Conservation (phyloP, 805 yeast species). For the Saturnispora diversa region DNA sequence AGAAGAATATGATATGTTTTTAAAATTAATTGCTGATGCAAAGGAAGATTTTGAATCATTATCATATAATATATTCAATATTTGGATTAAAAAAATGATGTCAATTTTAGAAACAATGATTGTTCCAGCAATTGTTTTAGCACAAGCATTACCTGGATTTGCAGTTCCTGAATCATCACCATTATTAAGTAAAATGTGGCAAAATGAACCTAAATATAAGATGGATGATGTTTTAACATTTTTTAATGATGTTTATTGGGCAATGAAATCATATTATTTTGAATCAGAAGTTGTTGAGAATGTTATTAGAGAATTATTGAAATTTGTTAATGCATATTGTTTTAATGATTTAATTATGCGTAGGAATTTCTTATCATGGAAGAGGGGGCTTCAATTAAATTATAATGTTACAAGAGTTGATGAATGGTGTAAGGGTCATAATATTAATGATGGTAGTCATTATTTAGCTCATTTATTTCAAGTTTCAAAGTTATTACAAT, state of each 20-base stretch:
- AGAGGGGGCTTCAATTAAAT: constrained; percentile 92
- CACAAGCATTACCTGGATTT: constrained; percentile 95
- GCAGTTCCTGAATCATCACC: constrained; percentile 77
- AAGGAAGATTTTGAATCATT: constrained; percentile 91
- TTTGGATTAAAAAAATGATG: constrained; percentile 95
- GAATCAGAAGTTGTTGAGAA: constrained; percentile 79
- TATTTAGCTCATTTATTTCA: constrained; percentile 82
- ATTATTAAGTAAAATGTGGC: constrained; percentile 75
- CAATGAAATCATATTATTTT: constrained; percentile 83
- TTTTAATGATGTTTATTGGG: constrained; percentile 85
- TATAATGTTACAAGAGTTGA: constrained; percentile 93
- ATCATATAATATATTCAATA: constrained; percentile 87
- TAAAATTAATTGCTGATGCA: constrained; percentile 80
- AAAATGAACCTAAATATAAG: constrained; percentile 61
- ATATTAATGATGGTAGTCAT: constrained; percentile 77
- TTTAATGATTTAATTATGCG: constrained; percentile 95
- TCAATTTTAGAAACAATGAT: constrained; percentile 85
- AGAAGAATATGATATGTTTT: constrained; percentile 82
- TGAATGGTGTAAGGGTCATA: constrained; percentile 97
- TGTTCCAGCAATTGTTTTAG: constrained; percentile 87
- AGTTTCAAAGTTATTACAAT: constrained; percentile 86
- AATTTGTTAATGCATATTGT: constrained; percentile 84
- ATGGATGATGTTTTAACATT: constrained; percentile 93
- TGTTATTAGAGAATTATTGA: constrained; percentile 73
- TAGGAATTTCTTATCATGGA: constrained; percentile 92